Evolutionary conservation across 2,329 filamentous ascomycete species (phyloP), one percentile per base, ranked within the genome.

Genomic region (Chaetomium globosum): DNA sequence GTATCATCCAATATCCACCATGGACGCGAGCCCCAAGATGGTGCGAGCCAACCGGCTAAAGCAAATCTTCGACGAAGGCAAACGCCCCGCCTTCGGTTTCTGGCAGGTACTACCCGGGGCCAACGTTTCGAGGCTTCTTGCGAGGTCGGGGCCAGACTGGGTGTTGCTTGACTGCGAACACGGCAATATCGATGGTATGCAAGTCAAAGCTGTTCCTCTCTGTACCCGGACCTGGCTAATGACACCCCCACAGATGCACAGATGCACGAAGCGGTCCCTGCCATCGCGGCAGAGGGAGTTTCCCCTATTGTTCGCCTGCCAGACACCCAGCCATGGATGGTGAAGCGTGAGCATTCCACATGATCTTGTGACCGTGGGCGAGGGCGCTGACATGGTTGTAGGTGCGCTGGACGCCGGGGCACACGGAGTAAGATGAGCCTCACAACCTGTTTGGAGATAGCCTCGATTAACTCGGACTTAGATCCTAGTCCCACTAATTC

Each of bases 31-130:
- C 36, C 63, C 65, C 56, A 71, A 70, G 28, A 81, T 84, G 80
- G 73, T 80, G 65, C 72, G 75, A 19, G 77, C 80, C 58, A 85
- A 83, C 71, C 78, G 77, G 63, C 73, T 87, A 67, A 81, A 79
- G 71, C 78, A 78, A 64, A 79, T 79, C n/a, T 81, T 87, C 65
- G 71, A 75, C 28, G 78, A 81, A 67, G 80, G 78, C 59, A 79
- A 75, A 59, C 75, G 77, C 28, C 77, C 82, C 6, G 81, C 83
- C 57, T 78, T 87, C 69, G 86, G 86, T 3, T 79, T 83, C 61
- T 89, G 85, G 86, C 86, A 89, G 76, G 87, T 87, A 80, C 76
- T 88, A 61, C 86, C 86, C 0, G 84, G 85, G 0, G 79, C 81
- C 53, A 87, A 88, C 67, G 77, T 88, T 13, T 85, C 86, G 5